Evolutionary conservation across 208 protist genomes (phyloP).

Genomic region (Phytomonas francai): DNA sequence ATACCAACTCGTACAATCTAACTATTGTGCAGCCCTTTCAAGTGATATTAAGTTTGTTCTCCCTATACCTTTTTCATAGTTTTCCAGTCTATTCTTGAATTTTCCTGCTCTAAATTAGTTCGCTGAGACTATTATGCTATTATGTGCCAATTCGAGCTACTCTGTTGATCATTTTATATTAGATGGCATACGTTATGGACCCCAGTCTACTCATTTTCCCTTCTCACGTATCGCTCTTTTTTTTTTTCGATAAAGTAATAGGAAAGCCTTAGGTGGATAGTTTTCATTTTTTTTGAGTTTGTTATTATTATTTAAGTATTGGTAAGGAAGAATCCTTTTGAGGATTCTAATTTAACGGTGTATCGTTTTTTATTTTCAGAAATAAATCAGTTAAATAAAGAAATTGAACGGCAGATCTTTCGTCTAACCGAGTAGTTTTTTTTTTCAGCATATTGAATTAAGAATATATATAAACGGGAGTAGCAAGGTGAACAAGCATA

Average conservation of each 20-base stretch:
- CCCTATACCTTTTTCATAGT: not conserved
- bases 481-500: not conserved
- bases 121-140: not conserved
- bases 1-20: not conserved
- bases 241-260: not conserved
- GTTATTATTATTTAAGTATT: constrained; percentile 1
- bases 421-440: constrained; percentile 2
- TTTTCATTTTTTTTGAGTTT: constrained; percentile 10
- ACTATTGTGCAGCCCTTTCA: not conserved
- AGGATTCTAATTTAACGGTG: not conserved
- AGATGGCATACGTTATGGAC: not conserved
- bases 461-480: not conserved
- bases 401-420: not conserved
- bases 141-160: not conserved
- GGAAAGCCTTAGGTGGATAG: not conserved
- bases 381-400: not conserved
- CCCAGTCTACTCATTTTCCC: not conserved
- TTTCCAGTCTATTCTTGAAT: not conserved
- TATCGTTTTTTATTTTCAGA: constrained; percentile 14
- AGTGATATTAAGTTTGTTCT: not conserved
- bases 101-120: not conserved
- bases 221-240: not conserved
- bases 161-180: not conserved
- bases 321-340: not conserved
- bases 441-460: constrained; percentile 3